These are phyloP conservation scores for Pseudocercospora cruenta DNA, from an alignment of 2,329 filamentous ascomycete genomes.

Conservation along the genomic window DNA sequence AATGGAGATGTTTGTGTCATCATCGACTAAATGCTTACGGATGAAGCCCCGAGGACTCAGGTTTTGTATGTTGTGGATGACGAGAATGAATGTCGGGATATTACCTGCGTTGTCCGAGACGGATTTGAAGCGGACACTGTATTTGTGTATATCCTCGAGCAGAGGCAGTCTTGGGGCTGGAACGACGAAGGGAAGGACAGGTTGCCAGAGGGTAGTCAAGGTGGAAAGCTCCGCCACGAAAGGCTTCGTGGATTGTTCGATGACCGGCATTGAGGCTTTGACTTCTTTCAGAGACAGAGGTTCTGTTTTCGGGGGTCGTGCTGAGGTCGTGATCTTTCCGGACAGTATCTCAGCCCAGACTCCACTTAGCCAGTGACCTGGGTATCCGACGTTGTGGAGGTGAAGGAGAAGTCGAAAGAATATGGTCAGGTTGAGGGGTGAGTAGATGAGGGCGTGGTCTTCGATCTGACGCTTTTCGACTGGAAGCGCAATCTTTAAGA, in stretches of 20 bases:
- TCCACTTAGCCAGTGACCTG: conserved; percentile 17
- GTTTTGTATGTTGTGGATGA: conserved; percentile 9
- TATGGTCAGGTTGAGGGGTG: conserved; percentile 24
- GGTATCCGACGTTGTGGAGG: conserved; percentile 20
- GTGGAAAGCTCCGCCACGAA: conserved; percentile 21
- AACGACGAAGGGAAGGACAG: conserved; percentile 17
- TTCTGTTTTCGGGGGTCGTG: conserved; percentile 20
- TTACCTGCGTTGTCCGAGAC: not conserved
- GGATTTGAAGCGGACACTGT: conserved; percentile 9
- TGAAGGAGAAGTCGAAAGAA: conserved; percentile 21
- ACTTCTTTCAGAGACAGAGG: conserved; percentile 18
- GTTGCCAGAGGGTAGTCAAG: conserved; percentile 18
- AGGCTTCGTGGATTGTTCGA: conserved; percentile 16
- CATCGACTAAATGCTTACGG: not conserved
- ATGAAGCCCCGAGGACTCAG: not conserved
- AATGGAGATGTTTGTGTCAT: too few relatives aligned
- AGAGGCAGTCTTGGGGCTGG: conserved; percentile 10
- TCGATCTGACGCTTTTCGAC: not conserved
- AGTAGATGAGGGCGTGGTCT: conserved; percentile 18
- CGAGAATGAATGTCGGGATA: conserved; percentile 14
- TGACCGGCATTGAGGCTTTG: conserved; percentile 8
- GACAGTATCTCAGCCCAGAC: conserved; percentile 14
- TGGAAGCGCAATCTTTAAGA: conserved; percentile 23
- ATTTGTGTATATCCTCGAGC: conserved; percentile 15
- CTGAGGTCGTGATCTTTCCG: conserved; percentile 17